Conservation (phyloP, 345 rosid genomes). For the Punica granatum region DNA sequence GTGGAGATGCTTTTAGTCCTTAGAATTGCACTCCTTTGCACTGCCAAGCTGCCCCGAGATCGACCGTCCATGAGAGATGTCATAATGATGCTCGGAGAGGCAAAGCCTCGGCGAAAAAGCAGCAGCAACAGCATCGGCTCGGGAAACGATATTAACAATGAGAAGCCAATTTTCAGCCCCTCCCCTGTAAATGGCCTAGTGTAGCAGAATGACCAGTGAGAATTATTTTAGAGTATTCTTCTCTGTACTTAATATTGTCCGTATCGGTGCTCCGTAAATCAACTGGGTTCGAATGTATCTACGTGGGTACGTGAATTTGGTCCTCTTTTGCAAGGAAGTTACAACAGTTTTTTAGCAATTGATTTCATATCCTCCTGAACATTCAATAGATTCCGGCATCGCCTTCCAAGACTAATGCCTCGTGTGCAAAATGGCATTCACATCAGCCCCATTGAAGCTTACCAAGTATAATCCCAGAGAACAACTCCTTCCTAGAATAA, state of each 20-base stretch:
- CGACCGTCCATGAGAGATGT: slow-evolving; percentile 93
- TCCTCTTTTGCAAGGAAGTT: background rate
- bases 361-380: too few species aligned
- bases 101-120: slow-evolving; percentile 86
- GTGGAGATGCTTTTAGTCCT: slow-evolving; percentile 92
- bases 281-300: background rate
- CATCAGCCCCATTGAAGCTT: too few species aligned
- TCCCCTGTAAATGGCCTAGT: slow-evolving; percentile 79
- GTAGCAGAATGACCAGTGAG: slow-evolving; percentile 19
- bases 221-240: background rate
- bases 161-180: slow-evolving; percentile 45
- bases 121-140: slow-evolving; percentile 28
- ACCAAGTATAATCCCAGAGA: too few species aligned
- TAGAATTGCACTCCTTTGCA: slow-evolving; percentile 76
- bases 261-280: background rate
- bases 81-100: slow-evolving; percentile 86
- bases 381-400: too few species aligned
- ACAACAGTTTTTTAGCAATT: too few species aligned
- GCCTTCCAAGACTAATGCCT: too few species aligned
- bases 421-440: too few species aligned
- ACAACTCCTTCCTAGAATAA: too few species aligned
- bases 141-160: slow-evolving; percentile 28
- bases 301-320: background rate
- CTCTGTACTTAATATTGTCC: background rate
- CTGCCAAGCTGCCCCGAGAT: slow-evolving; percentile 79